A percentile compares a stretch with the other conserved stretches of the same genome.
phyloP scores from a whole-genome alignment of 1,139 yeast genomes.

The Blastobotrys illinoisensis region DNA sequence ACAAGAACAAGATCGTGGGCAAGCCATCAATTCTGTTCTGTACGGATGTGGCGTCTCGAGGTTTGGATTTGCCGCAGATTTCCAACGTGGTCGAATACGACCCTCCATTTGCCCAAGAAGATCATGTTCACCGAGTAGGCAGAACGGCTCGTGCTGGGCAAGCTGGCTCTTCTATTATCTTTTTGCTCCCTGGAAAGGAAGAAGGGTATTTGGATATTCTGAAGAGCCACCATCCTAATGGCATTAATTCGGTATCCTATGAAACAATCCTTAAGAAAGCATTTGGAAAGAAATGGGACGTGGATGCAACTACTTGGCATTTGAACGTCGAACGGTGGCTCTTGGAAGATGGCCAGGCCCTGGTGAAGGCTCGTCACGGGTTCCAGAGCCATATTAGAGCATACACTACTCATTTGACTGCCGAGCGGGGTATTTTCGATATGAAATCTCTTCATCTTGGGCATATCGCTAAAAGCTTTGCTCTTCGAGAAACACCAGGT shows the following conservation, averaged over 20 bases:
- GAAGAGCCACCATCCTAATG: conserved; percentile 58
- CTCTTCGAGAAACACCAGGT: conserved; percentile 90
- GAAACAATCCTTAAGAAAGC: conserved; percentile 50
- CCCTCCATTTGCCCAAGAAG: conserved; percentile 86
- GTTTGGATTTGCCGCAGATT: conserved; percentile 72
- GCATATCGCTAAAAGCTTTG: conserved; percentile 92
- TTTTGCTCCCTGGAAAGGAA: conserved; percentile 82
- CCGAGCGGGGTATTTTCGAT: conserved; percentile 75
- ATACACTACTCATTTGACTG: conserved; percentile 86
- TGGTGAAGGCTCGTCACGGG: conserved; percentile 71
- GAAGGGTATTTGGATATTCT: conserved; percentile 70
- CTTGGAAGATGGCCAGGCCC: conserved; percentile 54
- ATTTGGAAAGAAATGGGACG: conserved; percentile 79
- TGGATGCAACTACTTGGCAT: conserved; percentile 96
- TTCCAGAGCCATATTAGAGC: conserved; percentile 90
- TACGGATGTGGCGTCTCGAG: conserved; percentile 92
- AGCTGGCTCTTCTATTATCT: conserved; percentile 65
- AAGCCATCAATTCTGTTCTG: conserved; percentile 69
- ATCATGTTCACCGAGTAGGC: conserved; percentile 91
- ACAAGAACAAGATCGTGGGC: conserved; percentile 21
- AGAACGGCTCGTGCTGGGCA: conserved; percentile 93
- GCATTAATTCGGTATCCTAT: conserved; percentile 48
- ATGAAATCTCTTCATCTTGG: conserved; percentile 83
- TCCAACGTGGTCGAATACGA: conserved; percentile 84
- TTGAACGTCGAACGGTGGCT: conserved; percentile 84